phyloP scores from a whole-genome alignment of 192 early-diverging fungal species.

The Paraglomus brasilianum region DNA sequence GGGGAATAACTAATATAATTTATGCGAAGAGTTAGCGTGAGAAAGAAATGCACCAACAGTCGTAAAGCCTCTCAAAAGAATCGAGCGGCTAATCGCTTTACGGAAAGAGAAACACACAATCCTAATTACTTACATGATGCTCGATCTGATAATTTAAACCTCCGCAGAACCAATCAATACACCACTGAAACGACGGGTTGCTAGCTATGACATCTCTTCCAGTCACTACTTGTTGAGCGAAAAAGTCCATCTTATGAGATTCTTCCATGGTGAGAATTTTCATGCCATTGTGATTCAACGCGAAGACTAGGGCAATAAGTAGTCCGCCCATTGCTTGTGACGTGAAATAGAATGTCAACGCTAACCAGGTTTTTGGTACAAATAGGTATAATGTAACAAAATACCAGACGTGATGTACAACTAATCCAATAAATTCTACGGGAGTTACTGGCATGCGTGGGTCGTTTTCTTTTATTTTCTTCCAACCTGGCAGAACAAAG shows the following conservation, averaged over 20 bases:
- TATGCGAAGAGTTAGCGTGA: too few relatives aligned
- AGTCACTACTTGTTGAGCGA: slow-evolving; percentile 72
- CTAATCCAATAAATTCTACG: slow-evolving; percentile 55
- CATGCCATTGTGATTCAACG: slow-evolving; percentile 86
- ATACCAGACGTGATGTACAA: slow-evolving; percentile 71
- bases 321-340: slow-evolving; percentile 69
- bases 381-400: slow-evolving; percentile 52
- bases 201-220: slow-evolving; percentile 72
- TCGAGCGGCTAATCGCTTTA: background rate
- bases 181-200: slow-evolving; percentile 4
- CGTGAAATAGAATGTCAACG: slow-evolving; percentile 57
- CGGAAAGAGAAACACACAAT: background rate
- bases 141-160: slow-evolving; percentile 86
- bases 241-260: slow-evolving; percentile 69
- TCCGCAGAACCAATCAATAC: slow-evolving; percentile 76
- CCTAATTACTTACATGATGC: slow-evolving; percentile 61
- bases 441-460: slow-evolving; percentile 41
- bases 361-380: slow-evolving; percentile 40
- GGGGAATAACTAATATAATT: slow-evolving; percentile 59
- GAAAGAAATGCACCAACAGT: too few relatives aligned
- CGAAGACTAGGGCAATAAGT: slow-evolving; percentile 72
- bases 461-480: slow-evolving; percentile 45
- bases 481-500: slow-evolving; percentile 50
- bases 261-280: slow-evolving; percentile 68
- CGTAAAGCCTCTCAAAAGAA: too few relatives aligned